Evolutionary conservation across 164 flowering plant species (phyloP).

Genomic region (Umbilicus rupestris): DNA sequence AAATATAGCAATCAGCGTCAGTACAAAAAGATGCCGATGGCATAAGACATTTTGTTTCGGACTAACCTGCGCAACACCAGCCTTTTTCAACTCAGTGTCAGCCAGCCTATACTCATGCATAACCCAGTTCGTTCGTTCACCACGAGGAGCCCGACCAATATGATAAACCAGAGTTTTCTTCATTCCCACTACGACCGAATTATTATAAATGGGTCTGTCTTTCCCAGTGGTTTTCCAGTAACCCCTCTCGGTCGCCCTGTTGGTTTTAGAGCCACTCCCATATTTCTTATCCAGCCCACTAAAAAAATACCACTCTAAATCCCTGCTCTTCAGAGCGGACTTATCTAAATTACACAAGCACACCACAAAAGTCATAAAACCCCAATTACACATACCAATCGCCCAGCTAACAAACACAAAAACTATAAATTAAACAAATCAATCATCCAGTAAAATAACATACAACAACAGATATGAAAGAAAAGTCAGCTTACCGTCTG

Average conservation of each 20-base stretch:
- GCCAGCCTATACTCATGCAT: constrained; percentile 36
- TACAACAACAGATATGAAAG: too few species aligned
- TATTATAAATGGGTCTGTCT: constrained; percentile 24
- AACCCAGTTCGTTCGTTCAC: constrained; percentile 39
- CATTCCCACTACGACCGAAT: constrained; percentile 26
- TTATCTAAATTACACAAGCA: constrained; percentile 14
- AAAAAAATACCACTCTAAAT: constrained; percentile 40
- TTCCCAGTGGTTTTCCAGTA: constrained; percentile 46
- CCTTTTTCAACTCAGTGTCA: constrained; percentile 24
- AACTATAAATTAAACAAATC: neutral
- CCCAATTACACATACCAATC: neutral
- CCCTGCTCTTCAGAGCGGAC: constrained; percentile 29
- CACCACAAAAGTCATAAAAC: neutral
- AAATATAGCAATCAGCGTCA: neutral
- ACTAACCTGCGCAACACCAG: constrained; percentile 26
- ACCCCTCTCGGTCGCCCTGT: constrained; percentile 33
- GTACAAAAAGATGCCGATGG: too few species aligned
- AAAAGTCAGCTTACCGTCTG: too few species aligned
- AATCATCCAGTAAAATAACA: too few species aligned
- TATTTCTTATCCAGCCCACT: constrained; percentile 38
- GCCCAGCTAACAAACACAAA: neutral
- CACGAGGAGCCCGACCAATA: constrained; percentile 34
- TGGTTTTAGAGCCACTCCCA: constrained; percentile 31
- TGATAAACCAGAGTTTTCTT: constrained; percentile 41
- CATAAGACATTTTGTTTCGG: neutral